Percentiles rank a stretch among this genome's conserved stretches.
Evolutionary conservation across 1,139 yeast genomes (phyloP).

Genomic region (Insectozyma bohioensis): DNA sequence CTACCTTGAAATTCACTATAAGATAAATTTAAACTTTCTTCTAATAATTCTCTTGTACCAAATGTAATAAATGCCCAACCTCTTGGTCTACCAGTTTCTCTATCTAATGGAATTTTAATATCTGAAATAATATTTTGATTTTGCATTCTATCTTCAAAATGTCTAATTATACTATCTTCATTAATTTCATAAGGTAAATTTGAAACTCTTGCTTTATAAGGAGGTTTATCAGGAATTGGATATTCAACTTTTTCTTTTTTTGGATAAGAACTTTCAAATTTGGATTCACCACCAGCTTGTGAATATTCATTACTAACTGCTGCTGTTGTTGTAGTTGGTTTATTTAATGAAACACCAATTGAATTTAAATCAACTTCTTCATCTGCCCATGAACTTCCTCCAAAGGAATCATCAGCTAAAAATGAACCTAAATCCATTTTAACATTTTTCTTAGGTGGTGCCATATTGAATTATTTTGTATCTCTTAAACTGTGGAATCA

Average conservation of each 20-base stretch:
- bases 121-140: slow-evolving; percentile 51
- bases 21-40: slow-evolving; percentile 65
- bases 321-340: slow-evolving; percentile 19
- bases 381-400: slow-evolving; percentile 58
- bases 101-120: slow-evolving; percentile 71
- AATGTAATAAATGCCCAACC: slow-evolving; percentile 91
- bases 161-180: slow-evolving; percentile 64
- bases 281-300: slow-evolving; percentile 8
- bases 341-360: slow-evolving; percentile 43
- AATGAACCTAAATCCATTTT: slow-evolving; percentile 54
- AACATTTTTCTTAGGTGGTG: slow-evolving; percentile 43
- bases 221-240: slow-evolving; percentile 90
- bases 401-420: slow-evolving; percentile 49
- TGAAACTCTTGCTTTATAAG: slow-evolving; percentile 83
- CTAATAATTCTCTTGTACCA: slow-evolving; percentile 61
- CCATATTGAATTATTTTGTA: slow-evolving; percentile 17
- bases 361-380: slow-evolving; percentile 58
- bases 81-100: slow-evolving; percentile 60
- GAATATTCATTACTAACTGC: slow-evolving; percentile 17
- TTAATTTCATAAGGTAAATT: slow-evolving; percentile 83
- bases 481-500: neutral
- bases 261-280: slow-evolving; percentile 11
- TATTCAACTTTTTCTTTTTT: slow-evolving; percentile 57
- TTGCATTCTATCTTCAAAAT: slow-evolving; percentile 65
- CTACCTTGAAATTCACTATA: slow-evolving; percentile 71